Evolutionary conservation across 805 yeast species (phyloP), one percentile per base, ranked within the genome.

Genomic region (Cyberlindnera saturnus): DNA sequence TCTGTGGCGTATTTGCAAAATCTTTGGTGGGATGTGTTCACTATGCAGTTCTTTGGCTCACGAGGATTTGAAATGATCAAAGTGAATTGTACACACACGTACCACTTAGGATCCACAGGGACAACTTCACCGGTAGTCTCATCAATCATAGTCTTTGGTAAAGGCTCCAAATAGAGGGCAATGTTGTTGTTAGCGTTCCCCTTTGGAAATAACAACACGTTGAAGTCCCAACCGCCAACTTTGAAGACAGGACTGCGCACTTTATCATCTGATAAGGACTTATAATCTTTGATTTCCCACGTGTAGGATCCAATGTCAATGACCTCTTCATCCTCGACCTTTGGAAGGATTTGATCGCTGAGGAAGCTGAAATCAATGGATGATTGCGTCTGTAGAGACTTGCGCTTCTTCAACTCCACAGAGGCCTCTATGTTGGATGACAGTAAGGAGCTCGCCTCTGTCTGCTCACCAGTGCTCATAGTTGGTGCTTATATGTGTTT

Each of bases 51-150:
- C 5, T 71, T 61, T 0, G 90, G 84, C 56, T 81, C 77, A 5
- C 69, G 67, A 1, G 96, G 96, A 57, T 85, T 85, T 77, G 96
- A 89, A 44, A 87, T 70, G 39, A 82, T 84, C 34, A 93, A 73
- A 4, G 86, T 86, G 64, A 93, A 93, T 56, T 89, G 95, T 3
- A 93, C 95, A 65, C 97, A 89, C n/a, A 79, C 82, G 43, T 81
- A 80, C 96, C 96, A 89, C 44, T 77, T 75, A 3, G 74, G 71
- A 44, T 66, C 65, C n/a, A 49, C 56, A 3, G 57, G 56, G 16
- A 47, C 64, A 46, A 51, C 61, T 15, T 56, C 64, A 5, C 55
- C 52, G 5, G 62, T 58, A 11, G 59, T 62, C 2, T 50, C 58
- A 34, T 49, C 45, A 3, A 39, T 31, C 23, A 61, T 55, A n/a